Percentiles rank a stretch among this genome's conserved stretches.
phyloP scores from a whole-genome alignment of 768 basidiomycete genomes.

The Phanerochaete carnosa region DNA sequence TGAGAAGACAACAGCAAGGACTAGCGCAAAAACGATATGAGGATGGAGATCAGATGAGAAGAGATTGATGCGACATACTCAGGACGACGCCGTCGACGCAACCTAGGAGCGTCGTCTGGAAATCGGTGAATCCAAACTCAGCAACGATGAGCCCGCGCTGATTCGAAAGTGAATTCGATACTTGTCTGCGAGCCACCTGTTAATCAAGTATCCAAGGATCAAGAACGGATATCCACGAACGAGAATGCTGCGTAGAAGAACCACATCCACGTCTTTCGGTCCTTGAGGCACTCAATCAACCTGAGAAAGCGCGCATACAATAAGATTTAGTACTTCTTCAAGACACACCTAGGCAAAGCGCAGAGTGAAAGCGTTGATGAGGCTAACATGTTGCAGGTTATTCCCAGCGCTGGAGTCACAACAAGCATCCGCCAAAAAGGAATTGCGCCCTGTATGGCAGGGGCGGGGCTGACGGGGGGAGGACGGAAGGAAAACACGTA shows the following conservation, averaged over 20 bases:
- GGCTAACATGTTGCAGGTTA: not conserved
- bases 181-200: conserved; percentile 39
- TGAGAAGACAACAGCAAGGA: conserved; percentile 50
- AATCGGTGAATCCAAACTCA: conserved; percentile 61
- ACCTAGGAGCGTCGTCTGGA: conserved; percentile 71
- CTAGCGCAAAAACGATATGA: conserved; percentile 19
- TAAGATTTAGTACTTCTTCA: not conserved
- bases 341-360: not conserved
- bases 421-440: too few relatives aligned
- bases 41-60: not conserved
- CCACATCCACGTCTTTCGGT: conserved; percentile 76
- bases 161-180: conserved; percentile 72
- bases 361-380: not conserved
- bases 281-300: conserved; percentile 63
- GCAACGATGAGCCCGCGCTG: conserved; percentile 73
- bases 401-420: not conserved
- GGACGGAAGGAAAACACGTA: conserved; percentile 29
- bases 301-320: conserved; percentile 28
- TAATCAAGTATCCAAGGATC: not conserved
- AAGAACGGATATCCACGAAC: not conserved
- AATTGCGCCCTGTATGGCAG: too few relatives aligned
- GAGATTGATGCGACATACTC: conserved; percentile 50
- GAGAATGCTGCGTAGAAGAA: conserved; percentile 53
- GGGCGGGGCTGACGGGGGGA: not conserved
- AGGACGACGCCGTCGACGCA: conserved; percentile 73